phyloP scores from a whole-genome alignment of 2,329 filamentous ascomycete species.

The Microcyclospora tardicrescens region DNA sequence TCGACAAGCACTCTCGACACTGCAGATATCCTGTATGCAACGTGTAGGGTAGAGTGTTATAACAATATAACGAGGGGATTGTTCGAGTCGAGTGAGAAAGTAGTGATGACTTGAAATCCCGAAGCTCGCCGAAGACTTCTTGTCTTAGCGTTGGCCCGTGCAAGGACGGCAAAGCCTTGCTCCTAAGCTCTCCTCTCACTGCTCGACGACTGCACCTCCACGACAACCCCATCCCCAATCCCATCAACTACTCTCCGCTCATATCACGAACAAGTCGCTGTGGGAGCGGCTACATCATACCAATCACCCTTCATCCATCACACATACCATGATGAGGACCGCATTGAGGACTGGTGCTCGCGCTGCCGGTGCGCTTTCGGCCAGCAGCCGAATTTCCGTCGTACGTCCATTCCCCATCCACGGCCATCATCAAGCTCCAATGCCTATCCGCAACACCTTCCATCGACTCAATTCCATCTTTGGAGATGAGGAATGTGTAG shows the following conservation, averaged over 20 bases:
- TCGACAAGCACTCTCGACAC: too few species aligned
- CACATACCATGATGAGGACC: constrained; percentile 86
- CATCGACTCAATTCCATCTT: constrained; percentile 27
- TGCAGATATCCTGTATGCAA: too few species aligned
- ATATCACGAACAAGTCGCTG: constrained; percentile 14
- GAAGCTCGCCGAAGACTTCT: too few species aligned
- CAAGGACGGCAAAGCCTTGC: neutral
- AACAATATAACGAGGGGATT: too few species aligned
- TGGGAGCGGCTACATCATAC: constrained; percentile 16
- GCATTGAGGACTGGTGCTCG: constrained; percentile 94
- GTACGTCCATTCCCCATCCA: constrained; percentile 52
- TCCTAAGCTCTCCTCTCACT: constrained; percentile 3
- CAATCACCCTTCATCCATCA: constrained; percentile 31
- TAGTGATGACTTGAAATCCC: too few species aligned
- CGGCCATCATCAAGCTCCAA: constrained; percentile 34
- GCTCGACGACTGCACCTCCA: neutral
- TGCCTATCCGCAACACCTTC: constrained; percentile 19
- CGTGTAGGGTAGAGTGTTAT: too few species aligned
- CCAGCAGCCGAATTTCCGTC: constrained; percentile 77
- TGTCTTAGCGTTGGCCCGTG: too few species aligned
- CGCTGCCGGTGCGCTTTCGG: constrained; percentile 87
- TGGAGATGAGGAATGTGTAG: constrained; percentile 27
- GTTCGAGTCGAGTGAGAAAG: too few species aligned
- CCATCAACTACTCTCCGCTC: constrained; percentile 15
- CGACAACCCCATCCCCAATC: constrained; percentile 7